A percentile compares a stretch with the other conserved stretches of the same genome.
These are phyloP conservation scores for Scytalidium lignicola DNA, from an alignment of 2,329 filamentous ascomycete species.

Conservation along the genomic window DNA sequence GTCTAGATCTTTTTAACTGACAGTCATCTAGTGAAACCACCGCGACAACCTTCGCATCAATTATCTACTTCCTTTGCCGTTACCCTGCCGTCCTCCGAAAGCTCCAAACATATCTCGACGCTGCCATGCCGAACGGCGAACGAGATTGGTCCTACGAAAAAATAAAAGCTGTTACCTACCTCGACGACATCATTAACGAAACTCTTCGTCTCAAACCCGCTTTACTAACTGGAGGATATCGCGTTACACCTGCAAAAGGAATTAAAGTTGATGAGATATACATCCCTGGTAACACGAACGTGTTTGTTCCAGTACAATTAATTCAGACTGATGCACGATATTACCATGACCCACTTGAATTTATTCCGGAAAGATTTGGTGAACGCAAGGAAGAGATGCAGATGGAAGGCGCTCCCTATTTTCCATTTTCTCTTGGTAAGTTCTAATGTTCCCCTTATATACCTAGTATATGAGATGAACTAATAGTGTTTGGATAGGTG, in stretches of 20 bases:
- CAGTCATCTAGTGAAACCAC: slow-evolving; percentile 17
- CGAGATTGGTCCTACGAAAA: slow-evolving; percentile 25
- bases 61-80: slow-evolving; percentile 26
- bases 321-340: slow-evolving; percentile 15
- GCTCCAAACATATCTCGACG: slow-evolving; percentile 20
- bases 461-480: too few relatives aligned
- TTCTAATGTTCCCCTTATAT: too few relatives aligned
- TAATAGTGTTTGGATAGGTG: slow-evolving; percentile 7
- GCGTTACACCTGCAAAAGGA: slow-evolving; percentile 33
- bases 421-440: too few relatives aligned
- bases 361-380: slow-evolving; percentile 25
- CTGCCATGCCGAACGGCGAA: slow-evolving; percentile 16
- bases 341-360: slow-evolving; percentile 14
- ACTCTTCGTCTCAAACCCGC: slow-evolving; percentile 36
- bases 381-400: too few relatives aligned
- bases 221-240: slow-evolving; percentile 29
- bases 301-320: slow-evolving; percentile 18
- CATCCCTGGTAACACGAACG: slow-evolving; percentile 27
- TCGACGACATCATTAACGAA: slow-evolving; percentile 38
- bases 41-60: slow-evolving; percentile 20
- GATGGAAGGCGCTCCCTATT: too few relatives aligned
- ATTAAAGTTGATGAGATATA: slow-evolving; percentile 29
- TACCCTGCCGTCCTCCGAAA: slow-evolving; percentile 7
- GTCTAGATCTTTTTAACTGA: too few relatives aligned
- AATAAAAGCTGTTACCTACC: slow-evolving; percentile 23